Evolutionary conservation across 2,329 filamentous ascomycete genomes (phyloP), one percentile per base, ranked within the genome.

Genomic region (Trichoderma sp.): DNA sequence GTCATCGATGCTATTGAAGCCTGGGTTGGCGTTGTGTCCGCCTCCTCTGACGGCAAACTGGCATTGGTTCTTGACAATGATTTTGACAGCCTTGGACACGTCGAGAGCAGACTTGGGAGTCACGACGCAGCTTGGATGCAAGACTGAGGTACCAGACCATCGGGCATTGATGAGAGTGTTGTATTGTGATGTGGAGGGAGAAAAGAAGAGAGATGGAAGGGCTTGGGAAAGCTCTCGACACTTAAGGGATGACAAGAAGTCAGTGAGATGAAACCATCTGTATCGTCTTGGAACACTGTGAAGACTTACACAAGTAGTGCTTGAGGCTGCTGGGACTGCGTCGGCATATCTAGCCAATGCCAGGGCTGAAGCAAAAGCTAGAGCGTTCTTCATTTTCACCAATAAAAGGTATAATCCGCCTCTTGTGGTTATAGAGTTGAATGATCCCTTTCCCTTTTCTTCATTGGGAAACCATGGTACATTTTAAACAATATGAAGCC

Each of bases 11-110:
- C 83, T 88, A 1, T 86, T 84, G 9, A 83, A 81, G 16, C 84
- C 85, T 0, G 74, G 45, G 76, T 85, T 85, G n/a, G 85, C 82
- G n/a, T 83, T 83, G 78, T 88, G 87, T 0, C 87, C 87, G 27
- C 86, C 87, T 74, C 85, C 83, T 38, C 84, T 83, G 59, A 85
- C 82, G 6, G 86, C 85, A 31, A 80, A 75, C 27, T 71, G 50
- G 35, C 65, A 64, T 29, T 75, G 35, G 65, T 64, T 63, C 18
- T 62, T 38, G 7, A 21, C 21, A 21, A 75, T 50, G n/a, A 45
- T 59, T 11, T 72, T 71, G 53, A 75, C 31, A 12, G 38, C 56
- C 14, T n/a, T 41, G 16, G 73, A 75, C 18, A 75, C 66, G 18
- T 75, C 65, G 21, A 33, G 9, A 29, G 64, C 56, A 1, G 73